Evolutionary conservation across 148 eudicot species (phyloP).

Genomic region (Selenicereus undatus): DNA sequence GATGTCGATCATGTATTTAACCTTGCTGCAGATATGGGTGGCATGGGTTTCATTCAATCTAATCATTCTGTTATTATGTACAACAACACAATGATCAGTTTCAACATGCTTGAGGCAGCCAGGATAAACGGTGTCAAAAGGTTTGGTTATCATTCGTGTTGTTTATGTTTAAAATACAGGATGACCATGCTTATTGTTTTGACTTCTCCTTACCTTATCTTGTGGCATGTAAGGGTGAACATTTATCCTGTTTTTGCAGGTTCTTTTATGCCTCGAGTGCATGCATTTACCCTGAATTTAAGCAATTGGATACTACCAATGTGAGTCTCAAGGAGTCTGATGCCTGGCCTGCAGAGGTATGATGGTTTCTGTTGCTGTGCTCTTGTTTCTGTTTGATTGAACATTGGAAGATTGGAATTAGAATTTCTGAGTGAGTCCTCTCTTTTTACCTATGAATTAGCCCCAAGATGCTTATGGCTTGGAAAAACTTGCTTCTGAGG

Average conservation of each 20-base stretch:
- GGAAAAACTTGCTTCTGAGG: slow-evolving; percentile 59
- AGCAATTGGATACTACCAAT: slow-evolving; percentile 48
- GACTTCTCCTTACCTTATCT: background rate
- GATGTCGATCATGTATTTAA: slow-evolving; percentile 55
- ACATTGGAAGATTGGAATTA: background rate
- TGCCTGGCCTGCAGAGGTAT: slow-evolving; percentile 61
- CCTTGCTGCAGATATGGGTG: slow-evolving; percentile 63
- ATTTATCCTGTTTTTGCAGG: slow-evolving; percentile 27
- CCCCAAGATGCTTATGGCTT: slow-evolving; percentile 62
- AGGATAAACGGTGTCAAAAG: slow-evolving; percentile 52
- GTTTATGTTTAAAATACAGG: background rate
- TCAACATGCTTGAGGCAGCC: slow-evolving; percentile 57
- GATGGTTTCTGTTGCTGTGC: background rate
- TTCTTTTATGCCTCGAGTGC: slow-evolving; percentile 63
- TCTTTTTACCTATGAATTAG: slow-evolving; percentile 17
- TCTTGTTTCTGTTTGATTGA: background rate
- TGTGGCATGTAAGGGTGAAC: background rate
- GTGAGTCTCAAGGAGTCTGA: slow-evolving; percentile 55
- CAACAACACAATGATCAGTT: slow-evolving; percentile 59
- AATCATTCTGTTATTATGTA: slow-evolving; percentile 56
- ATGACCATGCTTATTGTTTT: background rate
- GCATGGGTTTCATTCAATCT: slow-evolving; percentile 57
- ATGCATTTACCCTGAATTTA: slow-evolving; percentile 55
- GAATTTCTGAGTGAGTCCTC: background rate
- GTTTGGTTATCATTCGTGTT: slow-evolving; percentile 17